These are phyloP conservation scores for Aotearoamyces nothofagi DNA, from an alignment of 2,329 filamentous ascomycete genomes.

Conservation along the genomic window DNA sequence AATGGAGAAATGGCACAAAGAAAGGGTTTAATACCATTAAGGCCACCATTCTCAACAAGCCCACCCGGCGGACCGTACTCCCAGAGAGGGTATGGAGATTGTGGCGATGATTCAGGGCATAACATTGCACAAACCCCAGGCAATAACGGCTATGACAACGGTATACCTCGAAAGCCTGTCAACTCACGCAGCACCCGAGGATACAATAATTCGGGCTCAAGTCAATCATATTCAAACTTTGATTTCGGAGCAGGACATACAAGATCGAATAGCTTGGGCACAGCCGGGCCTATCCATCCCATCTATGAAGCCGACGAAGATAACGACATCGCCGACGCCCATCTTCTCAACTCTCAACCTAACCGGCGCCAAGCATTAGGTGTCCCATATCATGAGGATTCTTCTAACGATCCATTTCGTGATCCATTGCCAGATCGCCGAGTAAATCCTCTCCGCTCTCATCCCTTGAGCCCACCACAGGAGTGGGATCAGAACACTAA, in stretches of 20 bases:
- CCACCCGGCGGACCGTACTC: neutral
- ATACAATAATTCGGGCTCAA: constrained; percentile 18
- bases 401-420: constrained; percentile 9
- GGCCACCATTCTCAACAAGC: neutral
- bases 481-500: too few species aligned
- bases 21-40: neutral
- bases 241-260: constrained; percentile 24
- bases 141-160: neutral
- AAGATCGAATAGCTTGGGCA: constrained; percentile 27
- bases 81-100: constrained; percentile 13
- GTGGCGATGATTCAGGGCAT: constrained; percentile 13
- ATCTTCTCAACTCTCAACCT: too few species aligned
- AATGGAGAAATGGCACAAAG: neutral
- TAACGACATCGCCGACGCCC: neutral
- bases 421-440: constrained; percentile 17
- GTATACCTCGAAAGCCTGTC: constrained; percentile 20
- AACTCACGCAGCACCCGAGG: constrained; percentile 16
- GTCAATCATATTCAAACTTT: constrained; percentile 26
- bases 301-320: constrained; percentile 48
- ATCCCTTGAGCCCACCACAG: too few species aligned
- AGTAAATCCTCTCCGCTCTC: too few species aligned
- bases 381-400: too few species aligned
- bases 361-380: too few species aligned
- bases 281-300: constrained; percentile 39
- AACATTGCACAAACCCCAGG: constrained; percentile 3